These are phyloP conservation scores for Diaporthe nobilis DNA, from an alignment of 2,329 filamentous ascomycete genomes.

Conservation along the genomic window DNA sequence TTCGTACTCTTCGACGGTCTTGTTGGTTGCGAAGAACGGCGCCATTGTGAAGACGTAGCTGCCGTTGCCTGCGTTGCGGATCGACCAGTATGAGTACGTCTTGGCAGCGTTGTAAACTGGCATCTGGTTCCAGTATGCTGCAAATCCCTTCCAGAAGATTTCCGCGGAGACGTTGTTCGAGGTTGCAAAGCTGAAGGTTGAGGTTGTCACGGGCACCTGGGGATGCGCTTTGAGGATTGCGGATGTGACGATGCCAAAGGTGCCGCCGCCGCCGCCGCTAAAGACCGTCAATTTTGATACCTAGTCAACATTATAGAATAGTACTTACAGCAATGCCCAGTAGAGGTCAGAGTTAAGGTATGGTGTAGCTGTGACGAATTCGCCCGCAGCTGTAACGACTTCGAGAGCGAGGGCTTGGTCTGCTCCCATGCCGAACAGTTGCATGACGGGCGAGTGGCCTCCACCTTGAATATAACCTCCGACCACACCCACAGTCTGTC, in stretches of 20 bases:
- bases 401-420: slow-evolving; percentile 50
- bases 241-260: slow-evolving; percentile 53
- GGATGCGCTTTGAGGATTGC: slow-evolving; percentile 47
- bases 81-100: slow-evolving; percentile 58
- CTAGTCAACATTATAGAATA: fast-evolving
- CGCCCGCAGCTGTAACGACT: slow-evolving; percentile 61
- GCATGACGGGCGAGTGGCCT: slow-evolving; percentile 24
- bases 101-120: slow-evolving; percentile 62
- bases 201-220: slow-evolving; percentile 43
- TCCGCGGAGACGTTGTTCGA: slow-evolving; percentile 63
- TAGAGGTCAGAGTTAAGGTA: slow-evolving; percentile 61
- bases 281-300: slow-evolving; percentile 48
- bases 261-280: slow-evolving; percentile 57
- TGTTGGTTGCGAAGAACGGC: slow-evolving; percentile 41
- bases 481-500: slow-evolving; percentile 33
- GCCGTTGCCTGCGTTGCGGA: slow-evolving; percentile 23
- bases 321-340: slow-evolving; percentile 58
- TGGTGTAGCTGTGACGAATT: slow-evolving; percentile 55
- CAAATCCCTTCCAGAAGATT: slow-evolving; percentile 67
- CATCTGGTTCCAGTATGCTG: slow-evolving; percentile 62
- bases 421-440: slow-evolving; percentile 24
- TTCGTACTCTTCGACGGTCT: slow-evolving; percentile 24
- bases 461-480: slow-evolving; percentile 31
- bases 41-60: slow-evolving; percentile 35
- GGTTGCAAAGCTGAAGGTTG: slow-evolving; percentile 52